Percentiles rank a stretch among this genome's conserved stretches.
Evolutionary conservation across 805 yeast species (phyloP).

Genomic region (Metschnikowia gruessii): DNA sequence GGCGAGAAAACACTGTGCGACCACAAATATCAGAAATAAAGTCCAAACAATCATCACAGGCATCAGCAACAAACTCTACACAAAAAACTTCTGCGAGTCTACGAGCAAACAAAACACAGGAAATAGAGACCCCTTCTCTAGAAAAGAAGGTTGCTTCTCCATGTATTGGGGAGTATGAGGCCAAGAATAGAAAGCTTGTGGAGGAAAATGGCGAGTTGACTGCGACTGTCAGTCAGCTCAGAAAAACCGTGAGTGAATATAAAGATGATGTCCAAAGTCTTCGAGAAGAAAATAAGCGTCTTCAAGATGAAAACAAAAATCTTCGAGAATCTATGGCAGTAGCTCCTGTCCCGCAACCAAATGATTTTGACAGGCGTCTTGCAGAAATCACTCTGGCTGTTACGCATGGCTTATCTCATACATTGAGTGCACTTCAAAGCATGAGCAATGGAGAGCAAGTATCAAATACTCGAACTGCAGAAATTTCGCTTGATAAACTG

Average conservation of each 20-base stretch:
- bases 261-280: background rate
- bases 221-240: slow-evolving; percentile 5
- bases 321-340: background rate
- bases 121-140: no score
- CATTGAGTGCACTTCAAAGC: slow-evolving; percentile 3
- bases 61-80: background rate
- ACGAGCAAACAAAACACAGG: background rate
- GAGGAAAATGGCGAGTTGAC: slow-evolving; percentile 1
- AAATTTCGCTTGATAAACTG: background rate
- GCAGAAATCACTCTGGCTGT: slow-evolving; percentile 5
- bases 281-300: background rate
- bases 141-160: background rate
- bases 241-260: background rate
- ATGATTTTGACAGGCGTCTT: slow-evolving; percentile 1
- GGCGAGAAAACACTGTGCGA: slow-evolving; percentile 5
- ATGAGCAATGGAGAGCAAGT: background rate
- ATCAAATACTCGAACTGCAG: background rate
- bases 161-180: background rate
- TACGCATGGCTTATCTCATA: slow-evolving; percentile 5
- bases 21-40: background rate
- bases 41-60: background rate
- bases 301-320: background rate
- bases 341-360: background rate
- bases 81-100: background rate
- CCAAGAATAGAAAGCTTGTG: background rate